Evolutionary conservation across 2,329 filamentous ascomycete genomes (phyloP).

Genomic region (Paecilomyces sp.): DNA sequence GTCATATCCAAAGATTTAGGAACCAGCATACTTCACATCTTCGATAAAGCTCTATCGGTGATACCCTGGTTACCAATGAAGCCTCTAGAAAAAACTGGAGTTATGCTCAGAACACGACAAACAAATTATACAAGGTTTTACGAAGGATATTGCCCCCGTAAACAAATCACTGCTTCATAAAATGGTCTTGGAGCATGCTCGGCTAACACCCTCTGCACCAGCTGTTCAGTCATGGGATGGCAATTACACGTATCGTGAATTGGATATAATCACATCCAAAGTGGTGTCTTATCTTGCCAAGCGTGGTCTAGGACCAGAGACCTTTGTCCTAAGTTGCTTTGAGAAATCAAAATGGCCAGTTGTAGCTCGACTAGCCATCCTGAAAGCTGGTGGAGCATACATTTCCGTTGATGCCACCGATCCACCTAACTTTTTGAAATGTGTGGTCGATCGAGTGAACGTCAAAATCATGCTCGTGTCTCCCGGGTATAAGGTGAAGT

Average conservation of each 20-base stretch:
- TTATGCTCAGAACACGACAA: neutral
- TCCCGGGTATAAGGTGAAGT: conserved; percentile 4
- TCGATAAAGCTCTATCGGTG: neutral
- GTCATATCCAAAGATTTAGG: neutral
- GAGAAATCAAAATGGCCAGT: neutral
- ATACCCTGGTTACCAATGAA: neutral
- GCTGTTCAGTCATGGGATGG: neutral
- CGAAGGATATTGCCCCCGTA: neutral
- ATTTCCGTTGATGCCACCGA: conserved; percentile 70
- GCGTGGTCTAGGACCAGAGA: neutral
- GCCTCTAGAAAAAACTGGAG: neutral
- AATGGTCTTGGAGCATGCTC: neutral
- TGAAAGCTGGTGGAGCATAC: conserved; percentile 67
- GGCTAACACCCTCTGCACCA: neutral
- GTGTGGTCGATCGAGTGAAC: conserved; percentile 65
- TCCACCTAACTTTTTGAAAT: conserved; percentile 60
- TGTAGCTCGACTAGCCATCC: conserved; percentile 50
- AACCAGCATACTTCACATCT: neutral
- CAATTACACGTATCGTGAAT: neutral
- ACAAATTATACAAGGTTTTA: neutral
- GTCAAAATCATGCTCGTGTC: conserved; percentile 59
- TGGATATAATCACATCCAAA: neutral
- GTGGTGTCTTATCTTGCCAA: neutral
- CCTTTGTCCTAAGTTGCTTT: neutral
- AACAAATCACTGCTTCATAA: neutral